phyloP scores from a whole-genome alignment of 2,329 filamentous ascomycete genomes.

The Stachybotrys chartarum region DNA sequence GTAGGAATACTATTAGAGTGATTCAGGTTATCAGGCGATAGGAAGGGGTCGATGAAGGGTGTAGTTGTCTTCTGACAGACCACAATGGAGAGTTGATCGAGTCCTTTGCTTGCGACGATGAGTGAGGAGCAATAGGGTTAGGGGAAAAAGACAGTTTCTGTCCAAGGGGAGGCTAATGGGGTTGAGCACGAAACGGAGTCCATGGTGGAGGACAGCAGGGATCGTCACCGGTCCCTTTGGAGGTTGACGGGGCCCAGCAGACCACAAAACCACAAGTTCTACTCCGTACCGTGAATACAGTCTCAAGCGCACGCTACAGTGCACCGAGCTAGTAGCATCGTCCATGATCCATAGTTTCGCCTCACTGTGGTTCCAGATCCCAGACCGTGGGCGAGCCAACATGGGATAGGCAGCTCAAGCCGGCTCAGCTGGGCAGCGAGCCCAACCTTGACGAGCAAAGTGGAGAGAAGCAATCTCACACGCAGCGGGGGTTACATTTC shows the following conservation, averaged over 20 bases:
- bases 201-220: neutral
- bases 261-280: neutral
- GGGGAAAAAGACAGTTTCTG: neutral
- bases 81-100: too few relatives aligned
- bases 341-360: neutral
- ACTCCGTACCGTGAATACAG: neutral
- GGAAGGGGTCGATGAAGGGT: neutral
- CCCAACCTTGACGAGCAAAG: neutral
- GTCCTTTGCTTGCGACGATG: neutral
- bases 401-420: neutral
- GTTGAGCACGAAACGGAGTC: neutral
- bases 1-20: neutral
- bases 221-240: neutral
- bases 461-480: neutral
- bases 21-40: neutral
- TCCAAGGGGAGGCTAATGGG: neutral
- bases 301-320: neutral
- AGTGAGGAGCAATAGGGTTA: neutral
- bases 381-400: neutral
- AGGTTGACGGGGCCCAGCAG: neutral
- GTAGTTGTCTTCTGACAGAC: too few relatives aligned
- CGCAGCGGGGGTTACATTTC: neutral
- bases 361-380: neutral
- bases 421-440: neutral
- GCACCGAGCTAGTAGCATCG: neutral